A percentile compares a stretch with the other conserved stretches of the same genome.
phyloP scores from a whole-genome alignment of 2,329 filamentous ascomycete species.

The Paecilomyces fulvus region DNA sequence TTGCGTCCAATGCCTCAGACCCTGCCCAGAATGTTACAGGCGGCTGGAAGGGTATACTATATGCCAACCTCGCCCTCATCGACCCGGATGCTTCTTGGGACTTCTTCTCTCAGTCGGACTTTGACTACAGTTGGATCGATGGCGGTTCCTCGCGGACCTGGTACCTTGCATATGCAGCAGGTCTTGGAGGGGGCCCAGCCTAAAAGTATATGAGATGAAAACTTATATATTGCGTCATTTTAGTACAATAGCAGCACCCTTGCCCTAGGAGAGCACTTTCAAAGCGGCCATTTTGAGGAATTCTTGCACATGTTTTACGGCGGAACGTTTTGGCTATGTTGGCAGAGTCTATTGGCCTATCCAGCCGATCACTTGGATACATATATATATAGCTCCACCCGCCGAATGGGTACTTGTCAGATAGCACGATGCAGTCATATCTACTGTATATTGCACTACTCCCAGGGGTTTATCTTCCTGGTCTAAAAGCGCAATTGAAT shows the following conservation, averaged over 20 bases:
- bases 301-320: not conserved
- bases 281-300: not conserved
- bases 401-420: not conserved
- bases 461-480: not conserved
- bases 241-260: not conserved
- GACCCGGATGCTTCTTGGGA: constrained; percentile 61
- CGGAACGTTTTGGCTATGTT: not conserved
- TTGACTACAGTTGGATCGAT: constrained; percentile 59
- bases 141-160: constrained; percentile 76
- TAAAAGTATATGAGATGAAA: not conserved
- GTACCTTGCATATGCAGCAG: constrained; percentile 73
- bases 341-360: not conserved
- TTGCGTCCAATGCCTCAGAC: constrained; percentile 58
- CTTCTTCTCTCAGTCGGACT: constrained; percentile 62
- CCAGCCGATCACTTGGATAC: not conserved
- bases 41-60: constrained; percentile 80
- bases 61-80: constrained; percentile 70
- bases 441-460: not conserved
- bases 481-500: not conserved
- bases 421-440: not conserved
- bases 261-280: not conserved
- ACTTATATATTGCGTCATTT: not conserved
- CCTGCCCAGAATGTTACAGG: constrained; percentile 49
- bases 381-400: not conserved
- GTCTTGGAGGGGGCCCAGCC: constrained; percentile 28